These are phyloP conservation scores for Entoloma clypeatum DNA, from an alignment of 1,284 basidiomycete genomes.

Conservation along the genomic window DNA sequence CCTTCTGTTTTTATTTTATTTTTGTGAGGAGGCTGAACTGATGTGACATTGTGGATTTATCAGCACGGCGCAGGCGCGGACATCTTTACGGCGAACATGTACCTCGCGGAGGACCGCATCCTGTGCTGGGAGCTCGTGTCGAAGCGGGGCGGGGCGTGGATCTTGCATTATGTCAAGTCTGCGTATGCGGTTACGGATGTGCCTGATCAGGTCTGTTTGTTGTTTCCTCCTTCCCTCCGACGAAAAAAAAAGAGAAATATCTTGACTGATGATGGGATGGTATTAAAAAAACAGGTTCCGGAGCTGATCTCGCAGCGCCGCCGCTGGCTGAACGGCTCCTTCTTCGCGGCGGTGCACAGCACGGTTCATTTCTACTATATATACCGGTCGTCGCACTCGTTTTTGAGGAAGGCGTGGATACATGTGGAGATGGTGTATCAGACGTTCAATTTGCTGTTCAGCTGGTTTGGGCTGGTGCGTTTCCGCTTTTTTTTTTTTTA, in stretches of 20 bases:
- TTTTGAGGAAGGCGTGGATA: constrained; percentile 89
- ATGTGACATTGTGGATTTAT: neutral
- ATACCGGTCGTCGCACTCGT: constrained; percentile 83
- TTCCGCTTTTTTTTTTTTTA: constrained; percentile 1
- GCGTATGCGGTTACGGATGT: constrained; percentile 92
- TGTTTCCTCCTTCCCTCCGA: neutral
- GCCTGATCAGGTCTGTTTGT: constrained; percentile 70
- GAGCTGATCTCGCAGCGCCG: constrained; percentile 91
- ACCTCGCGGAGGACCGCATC: constrained; percentile 88
- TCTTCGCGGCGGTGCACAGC: constrained; percentile 92
- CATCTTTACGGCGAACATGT: constrained; percentile 95
- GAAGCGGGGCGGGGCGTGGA: constrained; percentile 84
- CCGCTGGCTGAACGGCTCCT: constrained; percentile 96
- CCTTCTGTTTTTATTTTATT: neutral
- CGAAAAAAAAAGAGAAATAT: too few relatives aligned
- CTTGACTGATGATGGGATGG: too few relatives aligned
- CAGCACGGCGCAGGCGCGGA: constrained; percentile 82
- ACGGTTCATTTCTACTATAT: constrained; percentile 91
- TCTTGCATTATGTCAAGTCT: constrained; percentile 90
- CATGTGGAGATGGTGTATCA: constrained; percentile 95
- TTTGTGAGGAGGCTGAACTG: constrained; percentile 2
- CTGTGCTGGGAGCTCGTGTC: constrained; percentile 93
- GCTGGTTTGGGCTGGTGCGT: constrained; percentile 83
- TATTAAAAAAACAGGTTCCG: too few relatives aligned
- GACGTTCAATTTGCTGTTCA: constrained; percentile 84